Evolutionary conservation across 2,329 filamentous ascomycete genomes (phyloP), one percentile per base, ranked within the genome.

Genomic region (Fusarium marasasianum): DNA sequence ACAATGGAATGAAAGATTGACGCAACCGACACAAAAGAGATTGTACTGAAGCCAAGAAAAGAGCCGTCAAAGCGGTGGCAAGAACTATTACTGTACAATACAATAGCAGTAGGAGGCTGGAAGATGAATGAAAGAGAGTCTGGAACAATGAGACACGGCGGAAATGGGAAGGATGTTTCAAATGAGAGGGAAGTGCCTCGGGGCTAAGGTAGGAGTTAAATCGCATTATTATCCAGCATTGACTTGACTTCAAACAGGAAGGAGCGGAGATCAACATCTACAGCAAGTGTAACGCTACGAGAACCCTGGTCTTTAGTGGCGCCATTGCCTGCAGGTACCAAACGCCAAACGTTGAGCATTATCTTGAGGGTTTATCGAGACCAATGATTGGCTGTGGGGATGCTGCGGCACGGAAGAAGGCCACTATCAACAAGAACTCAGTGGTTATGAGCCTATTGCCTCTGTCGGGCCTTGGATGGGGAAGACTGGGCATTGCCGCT

Each of bases 1-100:
- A 48, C 62, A 76, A 70, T 64, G 63, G 70, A 75, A 78, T 71
- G 69, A 75, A 76, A 66, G 73, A 77, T 33, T 41, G 67, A 76
- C 60, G 66, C 66, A 71, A 76, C 54, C 64, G 60, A 59, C 50
- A 38, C 55, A 15, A 50, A 48, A 53, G 53, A 29, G 22, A 67
- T 35, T 37, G 59, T 43, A 51, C 61, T 67, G 41, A 41, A 37
- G 48, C 38, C 63, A 66, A 75, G 45, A 66, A 63, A 63, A 60
- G 29, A 54, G 37, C 29, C 38, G 50, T 55, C 58, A 50, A 58
- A 60, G 58, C 68, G 65, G 72, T 65, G 63, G 65, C 67, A 75
- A 70, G 69, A 54, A 35, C 40, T 54, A 63, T 37, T 59, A 35
- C 43, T 51, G 45, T 58, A 56, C 38, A 70, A 69, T 70, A 54